Percentiles rank a stretch among this genome's conserved stretches.
phyloP scores from a whole-genome alignment of 2,329 filamentous ascomycete genomes.

The Scytalidium lignicola region DNA sequence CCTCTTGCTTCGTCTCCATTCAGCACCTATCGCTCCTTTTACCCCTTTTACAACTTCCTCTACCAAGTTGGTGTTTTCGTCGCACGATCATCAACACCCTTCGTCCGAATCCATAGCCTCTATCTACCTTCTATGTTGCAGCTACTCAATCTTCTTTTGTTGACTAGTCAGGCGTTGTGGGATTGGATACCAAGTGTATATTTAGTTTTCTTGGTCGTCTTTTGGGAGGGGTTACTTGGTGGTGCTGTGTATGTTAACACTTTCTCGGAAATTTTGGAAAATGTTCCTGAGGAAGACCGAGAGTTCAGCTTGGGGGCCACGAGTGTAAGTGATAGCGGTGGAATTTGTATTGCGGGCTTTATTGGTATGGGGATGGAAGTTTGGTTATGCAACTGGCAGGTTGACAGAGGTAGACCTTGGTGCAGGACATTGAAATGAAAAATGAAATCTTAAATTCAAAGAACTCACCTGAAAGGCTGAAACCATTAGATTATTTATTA shows the following conservation, averaged over 20 bases:
- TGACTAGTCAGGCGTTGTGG: conserved; percentile 72
- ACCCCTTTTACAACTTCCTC: conserved; percentile 89
- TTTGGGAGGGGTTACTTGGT: conserved; percentile 91
- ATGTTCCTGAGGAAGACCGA: conserved; percentile 68
- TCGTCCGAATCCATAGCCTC: conserved; percentile 72
- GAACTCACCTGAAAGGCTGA: no score
- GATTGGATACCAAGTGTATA: conserved; percentile 82
- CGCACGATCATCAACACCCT: conserved; percentile 85
- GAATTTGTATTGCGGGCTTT: conserved; percentile 84
- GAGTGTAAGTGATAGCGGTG: conserved; percentile 85
- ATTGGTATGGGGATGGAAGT: conserved; percentile 79
- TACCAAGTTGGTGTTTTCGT: conserved; percentile 96
- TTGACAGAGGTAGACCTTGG: conserved; percentile 70
- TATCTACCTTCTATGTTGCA: conserved; percentile 83
- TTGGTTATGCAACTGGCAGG: conserved; percentile 78
- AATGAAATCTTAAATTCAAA: no score
- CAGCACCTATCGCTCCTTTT: conserved; percentile 76
- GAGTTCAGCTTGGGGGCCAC: conserved; percentile 91
- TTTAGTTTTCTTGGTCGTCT: conserved; percentile 76
- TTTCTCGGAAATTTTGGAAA: conserved; percentile 89
- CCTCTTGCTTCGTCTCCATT: conserved; percentile 75
- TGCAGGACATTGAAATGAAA: conserved; percentile 38
- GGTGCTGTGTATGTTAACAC: conserved; percentile 94
- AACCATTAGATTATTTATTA: no score
- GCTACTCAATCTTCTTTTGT: conserved; percentile 66